Evolutionary conservation across 129 eudicot genomes (phyloP).

Genomic region (Solidago caesia): DNA sequence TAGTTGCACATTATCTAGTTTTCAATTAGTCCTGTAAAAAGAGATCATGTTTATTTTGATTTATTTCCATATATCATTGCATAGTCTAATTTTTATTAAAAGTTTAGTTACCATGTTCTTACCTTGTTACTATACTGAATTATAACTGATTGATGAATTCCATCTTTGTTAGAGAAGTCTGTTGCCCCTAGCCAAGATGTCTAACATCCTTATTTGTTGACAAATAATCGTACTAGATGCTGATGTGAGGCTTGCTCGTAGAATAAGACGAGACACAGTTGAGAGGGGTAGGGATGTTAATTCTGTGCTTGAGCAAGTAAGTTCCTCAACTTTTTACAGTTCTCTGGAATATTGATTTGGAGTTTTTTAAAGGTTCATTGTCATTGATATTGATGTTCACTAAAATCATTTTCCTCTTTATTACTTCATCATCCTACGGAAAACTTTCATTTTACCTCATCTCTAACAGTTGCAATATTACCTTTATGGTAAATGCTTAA

Average conservation of each 20-base stretch:
- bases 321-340: slow-evolving; percentile 23
- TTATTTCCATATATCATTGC: neutral
- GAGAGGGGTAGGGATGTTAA: slow-evolving; percentile 98
- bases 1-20: neutral
- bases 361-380: slow-evolving; percentile 10
- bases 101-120: neutral
- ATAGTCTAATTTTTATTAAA: slow-evolving; percentile 1
- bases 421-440: neutral
- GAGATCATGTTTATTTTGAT: neutral
- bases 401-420: neutral
- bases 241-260: slow-evolving; percentile 99
- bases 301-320: slow-evolving; percentile 98
- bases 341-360: neutral
- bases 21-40: slow-evolving; percentile 12
- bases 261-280: slow-evolving; percentile 97
- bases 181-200: slow-evolving; percentile 11
- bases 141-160: slow-evolving; percentile 8
- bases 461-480: neutral
- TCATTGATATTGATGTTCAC: slow-evolving; percentile 9
- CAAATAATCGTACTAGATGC: slow-evolving; percentile 59
- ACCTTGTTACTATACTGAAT: slow-evolving; percentile 11
- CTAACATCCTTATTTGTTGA: slow-evolving; percentile 29
- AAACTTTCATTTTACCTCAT: slow-evolving; percentile 1
- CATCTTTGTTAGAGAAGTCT: slow-evolving; percentile 5
- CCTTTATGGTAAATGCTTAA: neutral